phyloP scores from a whole-genome alignment of 139 green algal species.

The Volvox reticuliferus region DNA sequence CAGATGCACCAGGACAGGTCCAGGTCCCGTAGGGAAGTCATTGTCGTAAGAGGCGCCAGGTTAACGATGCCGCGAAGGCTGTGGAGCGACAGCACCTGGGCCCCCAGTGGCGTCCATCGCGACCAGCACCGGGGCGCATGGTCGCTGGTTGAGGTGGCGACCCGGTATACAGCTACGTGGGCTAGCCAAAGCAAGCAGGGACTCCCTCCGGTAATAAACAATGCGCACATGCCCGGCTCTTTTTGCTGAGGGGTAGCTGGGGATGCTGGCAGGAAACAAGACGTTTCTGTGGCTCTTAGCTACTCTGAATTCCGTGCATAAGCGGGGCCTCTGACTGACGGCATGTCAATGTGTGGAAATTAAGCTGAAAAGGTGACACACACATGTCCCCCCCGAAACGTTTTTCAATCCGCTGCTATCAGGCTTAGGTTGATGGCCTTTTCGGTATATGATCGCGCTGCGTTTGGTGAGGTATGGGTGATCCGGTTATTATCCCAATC shows the following conservation, averaged over 20 bases:
- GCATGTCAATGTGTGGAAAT: neutral
- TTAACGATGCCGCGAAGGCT: neutral
- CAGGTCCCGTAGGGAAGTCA: neutral
- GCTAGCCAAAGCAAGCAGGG: too few species aligned
- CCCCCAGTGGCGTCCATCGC: neutral
- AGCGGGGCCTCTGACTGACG: too few species aligned
- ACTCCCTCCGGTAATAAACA: too few species aligned
- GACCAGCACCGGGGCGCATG: neutral
- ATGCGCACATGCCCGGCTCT: too few species aligned
- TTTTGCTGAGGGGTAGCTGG: too few species aligned
- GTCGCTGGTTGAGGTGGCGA: neutral
- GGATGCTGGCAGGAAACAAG: too few species aligned
- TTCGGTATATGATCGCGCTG: neutral
- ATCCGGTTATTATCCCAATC: too few species aligned
- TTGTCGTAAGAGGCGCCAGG: neutral
- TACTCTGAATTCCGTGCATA: too few species aligned
- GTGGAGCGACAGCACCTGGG: constrained; percentile 34
- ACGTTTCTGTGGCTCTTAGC: too few species aligned
- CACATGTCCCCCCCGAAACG: neutral
- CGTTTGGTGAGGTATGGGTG: neutral
- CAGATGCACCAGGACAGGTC: constrained; percentile 40
- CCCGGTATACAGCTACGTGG: too few species aligned
- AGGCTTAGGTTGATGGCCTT: neutral
- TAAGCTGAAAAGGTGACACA: neutral
- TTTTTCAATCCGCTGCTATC: neutral